Evolutionary conservation across 2,329 filamentous ascomycete species (phyloP), one percentile per base, ranked within the genome.

Genomic region (Aspergillus pseudoterreus): DNA sequence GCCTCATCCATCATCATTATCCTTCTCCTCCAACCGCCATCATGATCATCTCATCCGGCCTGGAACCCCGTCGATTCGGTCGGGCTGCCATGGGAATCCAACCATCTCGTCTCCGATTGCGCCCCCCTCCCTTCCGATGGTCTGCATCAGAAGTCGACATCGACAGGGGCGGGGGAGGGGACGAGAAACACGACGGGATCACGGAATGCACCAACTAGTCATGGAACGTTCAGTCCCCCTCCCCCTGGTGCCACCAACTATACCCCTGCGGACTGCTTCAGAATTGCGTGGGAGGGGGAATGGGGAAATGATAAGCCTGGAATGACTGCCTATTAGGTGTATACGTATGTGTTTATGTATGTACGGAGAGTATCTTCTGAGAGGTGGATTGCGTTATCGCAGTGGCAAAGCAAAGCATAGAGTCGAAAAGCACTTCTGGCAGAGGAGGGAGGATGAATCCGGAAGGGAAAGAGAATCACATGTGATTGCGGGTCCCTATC

Each of bases 401-500:
- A 32, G 42, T 44, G 42, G 42, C 42, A 27, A 33, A 45, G 19
- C 24, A 21, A 30, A 30, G 11, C 12, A n/a, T 12, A 33, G 43
- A 3, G 11, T 10, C 10, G 10, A 11, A 22, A 22, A 22, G 21
- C 21, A 3, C 21, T 6, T 5, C 4, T 22, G 4, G 22, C 8
- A 27, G 10, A 15, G 17, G 19, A 12, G 21, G 9, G 22, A 46
- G 12, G 43, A 45, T 46, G 33, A 41, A 45, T 39, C 33, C 47
- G 43, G 48, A 45, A 41, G 39, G 33, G 43, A 11, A 21, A 33
- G 27, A 12, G 8, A 43, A 51, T 47, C 50, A 57, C 66, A 68
- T 68, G 65, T 68, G 66, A 68, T 65, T 59, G 66, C 57, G 66
- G 65, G 64, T 68, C 65, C 22, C 4, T 6, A 5, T 22, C 22